Conservation (phyloP, 306 rosid genomes). For the Malus sieversii region DNA sequence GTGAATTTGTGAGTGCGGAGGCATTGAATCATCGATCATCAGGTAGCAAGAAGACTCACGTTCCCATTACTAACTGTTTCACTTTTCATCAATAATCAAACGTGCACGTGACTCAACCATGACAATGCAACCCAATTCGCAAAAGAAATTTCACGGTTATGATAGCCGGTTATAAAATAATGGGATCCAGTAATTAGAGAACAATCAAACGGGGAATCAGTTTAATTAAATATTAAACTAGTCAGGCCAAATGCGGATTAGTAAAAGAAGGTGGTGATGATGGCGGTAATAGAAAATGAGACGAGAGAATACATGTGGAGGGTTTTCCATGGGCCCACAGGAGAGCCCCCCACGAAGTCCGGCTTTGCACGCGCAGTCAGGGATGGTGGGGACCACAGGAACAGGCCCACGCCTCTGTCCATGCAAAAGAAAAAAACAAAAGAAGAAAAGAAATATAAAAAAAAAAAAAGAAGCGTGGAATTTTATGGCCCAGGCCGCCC, state of each 20-base stretch:
- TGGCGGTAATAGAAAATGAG: slow-evolving; percentile 15
- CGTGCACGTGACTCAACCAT: slow-evolving; percentile 43
- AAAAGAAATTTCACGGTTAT: not conserved
- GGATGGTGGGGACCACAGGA: slow-evolving; percentile 25
- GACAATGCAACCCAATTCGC: slow-evolving; percentile 15
- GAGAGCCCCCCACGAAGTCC: slow-evolving; percentile 58
- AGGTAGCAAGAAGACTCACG: not conserved
- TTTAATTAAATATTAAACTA: not conserved
- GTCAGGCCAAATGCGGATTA: not conserved
- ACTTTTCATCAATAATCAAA: slow-evolving; percentile 20
- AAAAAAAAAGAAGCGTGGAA: slow-evolving; percentile 18
- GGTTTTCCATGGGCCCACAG: slow-evolving; percentile 17
- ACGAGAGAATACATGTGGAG: not conserved
- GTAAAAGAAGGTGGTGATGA: not conserved
- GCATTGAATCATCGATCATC: not conserved
- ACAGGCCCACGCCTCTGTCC: slow-evolving; percentile 38
- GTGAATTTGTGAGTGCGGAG: not conserved
- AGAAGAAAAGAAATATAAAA: no score
- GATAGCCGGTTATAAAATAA: not conserved
- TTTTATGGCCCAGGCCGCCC: slow-evolving; percentile 17
- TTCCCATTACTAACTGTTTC: slow-evolving; percentile 12
- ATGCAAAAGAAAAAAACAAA: slow-evolving; percentile 27
- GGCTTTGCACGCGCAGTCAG: slow-evolving; percentile 74
- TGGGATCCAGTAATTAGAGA: not conserved
- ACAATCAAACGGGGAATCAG: not conserved